phyloP scores from a whole-genome alignment of 768 basidiomycete genomes.

The Phylloporus sp. region DNA sequence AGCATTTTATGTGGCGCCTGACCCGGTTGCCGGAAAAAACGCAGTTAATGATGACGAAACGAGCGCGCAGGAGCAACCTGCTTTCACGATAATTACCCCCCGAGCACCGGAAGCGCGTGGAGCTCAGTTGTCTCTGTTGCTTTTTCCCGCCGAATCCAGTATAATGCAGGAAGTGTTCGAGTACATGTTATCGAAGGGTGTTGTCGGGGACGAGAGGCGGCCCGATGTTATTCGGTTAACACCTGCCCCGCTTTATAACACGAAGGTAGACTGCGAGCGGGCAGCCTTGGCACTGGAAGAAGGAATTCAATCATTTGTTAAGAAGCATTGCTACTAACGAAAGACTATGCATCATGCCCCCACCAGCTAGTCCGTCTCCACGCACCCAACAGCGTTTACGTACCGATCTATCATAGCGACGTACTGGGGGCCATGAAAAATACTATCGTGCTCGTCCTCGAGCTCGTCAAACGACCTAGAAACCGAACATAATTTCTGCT shows the following conservation, averaged over 20 bases:
- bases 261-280: conserved; percentile 68
- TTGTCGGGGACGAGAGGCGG: conserved; percentile 87
- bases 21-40: conserved; percentile 31
- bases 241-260: conserved; percentile 86
- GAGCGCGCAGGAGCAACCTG: conserved; percentile 24
- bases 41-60: conserved; percentile 20
- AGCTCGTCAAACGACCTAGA: conserved; percentile 39
- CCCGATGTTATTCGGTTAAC: conserved; percentile 91
- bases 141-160: conserved; percentile 54
- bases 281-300: conserved; percentile 65
- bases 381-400: conserved; percentile 22
- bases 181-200: conserved; percentile 60
- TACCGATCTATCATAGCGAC: conserved; percentile 44
- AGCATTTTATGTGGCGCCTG: conserved; percentile 55
- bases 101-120: conserved; percentile 62
- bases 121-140: conserved; percentile 83
- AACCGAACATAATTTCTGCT: conserved; percentile 25
- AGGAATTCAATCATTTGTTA: conserved; percentile 39
- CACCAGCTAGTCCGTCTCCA: conserved; percentile 1
- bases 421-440: conserved; percentile 43
- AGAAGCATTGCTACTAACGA: conserved; percentile 7
- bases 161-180: conserved; percentile 71
- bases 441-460: conserved; percentile 50
- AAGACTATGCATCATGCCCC: conserved; percentile 2
- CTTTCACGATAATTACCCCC: conserved; percentile 95